Percentiles rank a stretch among this genome's conserved stretches.
phyloP scores from a whole-genome alignment of 805 yeast species.

The Starmerella bombicola region DNA sequence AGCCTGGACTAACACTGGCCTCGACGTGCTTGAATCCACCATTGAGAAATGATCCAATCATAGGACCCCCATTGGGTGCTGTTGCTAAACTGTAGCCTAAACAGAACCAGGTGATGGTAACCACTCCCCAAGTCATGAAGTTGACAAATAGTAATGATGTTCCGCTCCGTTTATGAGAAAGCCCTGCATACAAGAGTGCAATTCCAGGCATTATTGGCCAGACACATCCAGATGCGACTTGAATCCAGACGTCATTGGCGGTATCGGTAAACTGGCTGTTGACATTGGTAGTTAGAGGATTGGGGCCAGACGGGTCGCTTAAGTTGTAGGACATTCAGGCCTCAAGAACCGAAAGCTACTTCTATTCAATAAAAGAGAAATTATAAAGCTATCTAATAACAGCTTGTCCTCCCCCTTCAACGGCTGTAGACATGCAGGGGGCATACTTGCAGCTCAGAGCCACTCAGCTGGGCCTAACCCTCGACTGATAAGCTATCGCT shows the following conservation, averaged over 20 bases:
- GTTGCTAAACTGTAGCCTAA: constrained; percentile 10
- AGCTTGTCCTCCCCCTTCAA: no score
- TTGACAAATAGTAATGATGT: constrained; percentile 9
- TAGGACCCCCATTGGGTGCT: constrained; percentile 10
- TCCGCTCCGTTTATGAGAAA: constrained; percentile 7
- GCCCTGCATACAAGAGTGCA: constrained; percentile 13
- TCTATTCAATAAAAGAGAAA: no score
- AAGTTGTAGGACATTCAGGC: constrained; percentile 3
- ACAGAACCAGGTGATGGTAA: constrained; percentile 9
- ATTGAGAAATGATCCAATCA: constrained; percentile 11
- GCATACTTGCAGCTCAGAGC: no score
- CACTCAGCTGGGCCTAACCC: no score
- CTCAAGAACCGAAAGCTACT: no score
- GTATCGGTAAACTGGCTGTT: constrained; percentile 8
- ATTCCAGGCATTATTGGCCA: constrained; percentile 17
- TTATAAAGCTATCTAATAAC: no score
- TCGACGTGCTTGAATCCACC: constrained; percentile 14
- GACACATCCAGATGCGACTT: constrained; percentile 14
- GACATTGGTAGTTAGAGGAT: constrained; percentile 11
- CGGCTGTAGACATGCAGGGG: no score
- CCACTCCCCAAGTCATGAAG: constrained; percentile 11
- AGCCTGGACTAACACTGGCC: constrained; percentile 11
- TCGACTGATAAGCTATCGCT: no score
- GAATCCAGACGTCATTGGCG: constrained; percentile 9
- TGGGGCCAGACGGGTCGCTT: constrained; percentile 11